Conservation (phyloP, 139 green algal genomes). For the Trebouxia sp. region DNA sequence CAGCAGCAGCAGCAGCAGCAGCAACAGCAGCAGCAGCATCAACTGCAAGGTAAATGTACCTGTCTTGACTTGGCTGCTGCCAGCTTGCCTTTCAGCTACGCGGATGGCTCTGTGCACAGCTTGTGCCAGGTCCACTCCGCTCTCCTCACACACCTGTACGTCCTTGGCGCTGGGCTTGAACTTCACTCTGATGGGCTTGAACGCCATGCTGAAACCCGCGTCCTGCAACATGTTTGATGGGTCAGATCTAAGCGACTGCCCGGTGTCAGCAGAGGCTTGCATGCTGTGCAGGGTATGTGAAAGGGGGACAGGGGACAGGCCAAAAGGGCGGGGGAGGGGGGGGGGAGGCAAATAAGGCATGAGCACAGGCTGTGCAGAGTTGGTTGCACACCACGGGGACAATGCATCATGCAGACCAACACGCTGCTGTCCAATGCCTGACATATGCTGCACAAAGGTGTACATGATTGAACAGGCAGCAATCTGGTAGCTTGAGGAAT, state of each 20-base stretch:
- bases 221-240: slow-evolving; percentile 60
- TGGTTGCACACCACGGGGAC: no score
- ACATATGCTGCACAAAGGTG: no score
- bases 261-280: background rate
- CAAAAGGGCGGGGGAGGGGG: no score
- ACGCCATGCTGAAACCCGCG: slow-evolving; percentile 88
- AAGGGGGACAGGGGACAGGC: no score
- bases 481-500: no score
- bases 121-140: slow-evolving; percentile 84
- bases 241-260: background rate
- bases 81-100: slow-evolving; percentile 36
- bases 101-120: slow-evolving; percentile 64
- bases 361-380: no score
- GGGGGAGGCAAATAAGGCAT: no score
- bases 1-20: background rate
- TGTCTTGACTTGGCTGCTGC: background rate
- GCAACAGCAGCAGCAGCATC: background rate
- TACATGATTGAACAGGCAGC: no score
- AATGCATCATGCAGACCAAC: no score
- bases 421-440: no score
- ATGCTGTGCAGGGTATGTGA: no score
- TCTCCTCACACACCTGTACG: slow-evolving; percentile 78
- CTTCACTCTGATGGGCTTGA: slow-evolving; percentile 91
- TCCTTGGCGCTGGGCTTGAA: slow-evolving; percentile 88
- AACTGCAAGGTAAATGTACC: background rate